These are phyloP conservation scores for Drosera spatulata DNA, from an alignment of 179 eudicot species.

Conservation along the genomic window DNA sequence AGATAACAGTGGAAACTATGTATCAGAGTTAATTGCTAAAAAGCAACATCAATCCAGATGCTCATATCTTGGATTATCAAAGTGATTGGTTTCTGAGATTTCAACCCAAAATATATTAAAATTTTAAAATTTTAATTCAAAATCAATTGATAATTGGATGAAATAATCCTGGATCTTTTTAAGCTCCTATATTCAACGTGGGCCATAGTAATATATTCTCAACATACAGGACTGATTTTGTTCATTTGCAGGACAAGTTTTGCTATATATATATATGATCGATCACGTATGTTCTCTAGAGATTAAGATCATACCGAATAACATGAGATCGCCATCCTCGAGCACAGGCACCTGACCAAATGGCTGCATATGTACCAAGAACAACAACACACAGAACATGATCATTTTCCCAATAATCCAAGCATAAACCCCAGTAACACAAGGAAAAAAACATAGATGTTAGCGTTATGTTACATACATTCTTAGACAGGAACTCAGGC, in stretches of 20 bases:
- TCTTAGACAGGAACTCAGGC: constrained; percentile 25
- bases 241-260: background rate
- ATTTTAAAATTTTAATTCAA: too few relatives aligned
- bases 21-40: too few relatives aligned
- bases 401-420: background rate
- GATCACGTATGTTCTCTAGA: background rate
- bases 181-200: too few relatives aligned
- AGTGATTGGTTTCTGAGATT: too few relatives aligned
- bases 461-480: constrained; percentile 6
- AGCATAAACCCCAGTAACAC: background rate
- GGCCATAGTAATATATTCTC: too few relatives aligned
- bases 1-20: too few relatives aligned
- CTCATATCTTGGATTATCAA: too few relatives aligned
- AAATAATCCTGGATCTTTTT: too few relatives aligned
- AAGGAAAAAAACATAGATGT: background rate
- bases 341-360: constrained; percentile 37
- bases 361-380: constrained; percentile 17
- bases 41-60: too few relatives aligned
- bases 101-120: too few relatives aligned
- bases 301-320: constrained; percentile 20
- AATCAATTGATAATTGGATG: too few relatives aligned
- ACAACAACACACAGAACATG: background rate
- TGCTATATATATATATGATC: background rate
- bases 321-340: constrained; percentile 31
- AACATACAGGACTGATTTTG: too few relatives aligned